Conservation (phyloP, 495 filamentous ascomycete species). For the Alectoria sarmentosa region DNA sequence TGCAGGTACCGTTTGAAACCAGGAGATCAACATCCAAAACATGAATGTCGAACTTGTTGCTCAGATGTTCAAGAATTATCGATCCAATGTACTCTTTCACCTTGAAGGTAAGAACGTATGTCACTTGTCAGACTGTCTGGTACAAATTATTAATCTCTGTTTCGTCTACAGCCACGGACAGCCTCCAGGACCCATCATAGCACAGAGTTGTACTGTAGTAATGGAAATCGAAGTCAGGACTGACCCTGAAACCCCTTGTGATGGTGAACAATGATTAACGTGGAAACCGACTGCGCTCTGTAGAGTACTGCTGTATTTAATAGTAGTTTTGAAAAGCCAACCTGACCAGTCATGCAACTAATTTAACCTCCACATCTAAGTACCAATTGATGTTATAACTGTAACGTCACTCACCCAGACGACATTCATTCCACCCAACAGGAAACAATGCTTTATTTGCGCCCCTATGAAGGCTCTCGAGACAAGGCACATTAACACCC, state of each 20-base stretch:
- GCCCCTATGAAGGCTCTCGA: neutral
- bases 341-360: neutral
- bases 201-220: neutral
- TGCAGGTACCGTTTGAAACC: conserved; percentile 18
- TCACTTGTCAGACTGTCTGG: neutral
- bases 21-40: conserved; percentile 97
- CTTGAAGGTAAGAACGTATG: conserved; percentile 64
- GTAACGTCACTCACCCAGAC: neutral
- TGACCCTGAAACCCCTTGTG: neutral
- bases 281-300: neutral
- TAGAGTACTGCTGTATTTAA: no score
- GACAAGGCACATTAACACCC: conserved; percentile 2
- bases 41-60: conserved; percentile 98
- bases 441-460: neutral
- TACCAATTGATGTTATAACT: neutral
- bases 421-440: neutral
- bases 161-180: conserved; percentile 62
- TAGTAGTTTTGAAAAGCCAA: no score
- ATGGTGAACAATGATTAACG: neutral
- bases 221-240: neutral
- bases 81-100: conserved; percentile 95
- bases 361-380: neutral
- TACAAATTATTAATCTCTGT: neutral
- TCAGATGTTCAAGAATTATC: conserved; percentile 99
- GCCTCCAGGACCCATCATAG: conserved; percentile 68